These are phyloP conservation scores for Aspergillus bridgeri DNA, from an alignment of 495 filamentous ascomycete genomes.

Conservation along the genomic window DNA sequence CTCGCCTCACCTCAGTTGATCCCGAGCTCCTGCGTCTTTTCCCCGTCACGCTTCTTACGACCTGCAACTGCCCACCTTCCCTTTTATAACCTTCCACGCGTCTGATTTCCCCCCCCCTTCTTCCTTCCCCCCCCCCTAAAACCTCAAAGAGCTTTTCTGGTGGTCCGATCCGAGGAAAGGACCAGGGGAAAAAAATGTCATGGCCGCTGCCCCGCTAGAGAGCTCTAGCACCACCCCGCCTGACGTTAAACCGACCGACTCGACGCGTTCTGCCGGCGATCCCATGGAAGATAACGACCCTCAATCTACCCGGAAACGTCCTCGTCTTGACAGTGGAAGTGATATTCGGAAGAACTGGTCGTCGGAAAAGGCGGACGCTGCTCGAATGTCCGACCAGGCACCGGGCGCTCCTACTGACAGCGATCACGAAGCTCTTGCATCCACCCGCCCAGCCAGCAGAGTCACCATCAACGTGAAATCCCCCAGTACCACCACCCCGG, in stretches of 20 bases:
- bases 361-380: conserved; percentile 29
- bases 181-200: conserved; percentile 42
- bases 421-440: conserved; percentile 32
- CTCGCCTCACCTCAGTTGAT: not conserved
- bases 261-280: conserved; percentile 35
- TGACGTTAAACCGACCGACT: conserved; percentile 32
- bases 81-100: not conserved
- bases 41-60: not conserved
- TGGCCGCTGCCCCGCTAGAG: conserved; percentile 50
- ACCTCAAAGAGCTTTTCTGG: too few relatives aligned
- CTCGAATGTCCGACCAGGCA: conserved; percentile 17
- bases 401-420: conserved; percentile 31
- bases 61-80: not conserved
- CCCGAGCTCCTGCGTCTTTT: not conserved
- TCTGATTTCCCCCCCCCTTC: not conserved
- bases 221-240: conserved; percentile 44
- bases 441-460: conserved; percentile 43
- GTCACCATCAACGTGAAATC: conserved; percentile 58
- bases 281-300: conserved; percentile 56
- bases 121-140: too few relatives aligned
- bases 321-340: conserved; percentile 58
- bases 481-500: conserved; percentile 12
- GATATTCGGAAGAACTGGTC: conserved; percentile 44
- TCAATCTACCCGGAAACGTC: conserved; percentile 57
- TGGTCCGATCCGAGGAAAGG: conserved; percentile 3